Percentiles rank a stretch among this genome's conserved stretches.
These are phyloP conservation scores for Monilinia aucupariae DNA, from an alignment of 2,329 filamentous ascomycete genomes.

Conservation along the genomic window DNA sequence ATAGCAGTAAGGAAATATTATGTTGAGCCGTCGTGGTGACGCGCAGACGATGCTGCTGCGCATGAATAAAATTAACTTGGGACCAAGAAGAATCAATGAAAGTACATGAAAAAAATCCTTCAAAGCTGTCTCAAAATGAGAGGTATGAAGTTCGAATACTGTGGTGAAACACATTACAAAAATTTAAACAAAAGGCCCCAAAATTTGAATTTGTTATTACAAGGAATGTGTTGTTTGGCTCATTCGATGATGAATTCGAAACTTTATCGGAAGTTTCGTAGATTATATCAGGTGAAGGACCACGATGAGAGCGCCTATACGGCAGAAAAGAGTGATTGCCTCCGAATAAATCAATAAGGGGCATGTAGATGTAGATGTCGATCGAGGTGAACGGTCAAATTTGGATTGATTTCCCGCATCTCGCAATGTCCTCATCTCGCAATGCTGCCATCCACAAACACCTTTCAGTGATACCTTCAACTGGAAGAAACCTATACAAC, in stretches of 20 bases:
- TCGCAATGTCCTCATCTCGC: slow-evolving; percentile 66
- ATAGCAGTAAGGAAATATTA: slow-evolving; percentile 5
- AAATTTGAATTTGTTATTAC: slow-evolving; percentile 17
- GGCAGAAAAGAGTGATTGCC: too few relatives aligned
- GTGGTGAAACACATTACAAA: slow-evolving; percentile 16
- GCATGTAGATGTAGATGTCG: background rate
- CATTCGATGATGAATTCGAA: slow-evolving; percentile 11
- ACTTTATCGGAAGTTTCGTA: slow-evolving; percentile 2
- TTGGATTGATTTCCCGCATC: slow-evolving; percentile 34
- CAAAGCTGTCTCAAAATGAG: slow-evolving; percentile 13
- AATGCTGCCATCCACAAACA: slow-evolving; percentile 83
- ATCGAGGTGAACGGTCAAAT: slow-evolving; percentile 22
- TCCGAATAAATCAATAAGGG: background rate
- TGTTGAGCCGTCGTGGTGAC: slow-evolving; percentile 7
- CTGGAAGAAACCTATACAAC: slow-evolving; percentile 65
- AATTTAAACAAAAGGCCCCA: slow-evolving; percentile 18
- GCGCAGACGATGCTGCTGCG: slow-evolving; percentile 3
- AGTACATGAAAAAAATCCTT: slow-evolving; percentile 16
- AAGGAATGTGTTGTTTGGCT: slow-evolving; percentile 11
- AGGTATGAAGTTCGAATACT: slow-evolving; percentile 16
- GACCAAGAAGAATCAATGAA: slow-evolving; percentile 4
- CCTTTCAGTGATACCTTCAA: slow-evolving; percentile 71
- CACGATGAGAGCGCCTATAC: background rate
- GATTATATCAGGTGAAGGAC: background rate
- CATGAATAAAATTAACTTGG: background rate